These are phyloP conservation scores for Lactarius hatsudake DNA, from an alignment of 768 basidiomycete species.

Conservation along the genomic window DNA sequence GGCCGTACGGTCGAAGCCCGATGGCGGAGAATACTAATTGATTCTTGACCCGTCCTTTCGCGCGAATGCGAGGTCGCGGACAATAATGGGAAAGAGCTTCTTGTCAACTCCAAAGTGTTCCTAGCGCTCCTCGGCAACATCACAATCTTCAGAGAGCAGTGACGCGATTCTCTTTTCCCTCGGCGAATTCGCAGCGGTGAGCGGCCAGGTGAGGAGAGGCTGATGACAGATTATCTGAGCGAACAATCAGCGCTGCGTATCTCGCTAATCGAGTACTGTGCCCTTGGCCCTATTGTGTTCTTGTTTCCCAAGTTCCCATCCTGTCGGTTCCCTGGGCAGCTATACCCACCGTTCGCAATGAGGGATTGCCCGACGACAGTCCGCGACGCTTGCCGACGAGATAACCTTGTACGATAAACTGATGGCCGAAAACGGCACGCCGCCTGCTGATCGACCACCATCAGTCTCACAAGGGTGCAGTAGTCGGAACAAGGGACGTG, in stretches of 20 bases:
- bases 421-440: background rate
- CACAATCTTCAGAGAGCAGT: background rate
- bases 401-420: background rate
- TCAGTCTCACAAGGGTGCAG: background rate
- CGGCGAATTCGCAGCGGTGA: background rate
- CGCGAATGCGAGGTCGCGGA: background rate
- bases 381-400: too few relatives aligned
- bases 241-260: background rate
- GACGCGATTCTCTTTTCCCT: background rate
- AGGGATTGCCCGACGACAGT: too few relatives aligned
- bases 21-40: slow-evolving; percentile 3
- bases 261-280: background rate
- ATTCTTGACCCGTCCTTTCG: background rate
- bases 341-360: background rate
- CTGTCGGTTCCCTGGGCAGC: background rate
- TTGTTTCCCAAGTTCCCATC: background rate
- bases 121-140: background rate
- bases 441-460: background rate
- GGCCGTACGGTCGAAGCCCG: background rate
- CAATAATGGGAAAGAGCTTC: background rate
- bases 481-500: background rate
- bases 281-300: too few relatives aligned
- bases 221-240: background rate
- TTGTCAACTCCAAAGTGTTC: background rate
- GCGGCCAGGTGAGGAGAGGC: background rate